Base-by-base conservation (phyloP, 2,329 filamentous ascomycete species). In the Celoporthe dispersa region DNA sequence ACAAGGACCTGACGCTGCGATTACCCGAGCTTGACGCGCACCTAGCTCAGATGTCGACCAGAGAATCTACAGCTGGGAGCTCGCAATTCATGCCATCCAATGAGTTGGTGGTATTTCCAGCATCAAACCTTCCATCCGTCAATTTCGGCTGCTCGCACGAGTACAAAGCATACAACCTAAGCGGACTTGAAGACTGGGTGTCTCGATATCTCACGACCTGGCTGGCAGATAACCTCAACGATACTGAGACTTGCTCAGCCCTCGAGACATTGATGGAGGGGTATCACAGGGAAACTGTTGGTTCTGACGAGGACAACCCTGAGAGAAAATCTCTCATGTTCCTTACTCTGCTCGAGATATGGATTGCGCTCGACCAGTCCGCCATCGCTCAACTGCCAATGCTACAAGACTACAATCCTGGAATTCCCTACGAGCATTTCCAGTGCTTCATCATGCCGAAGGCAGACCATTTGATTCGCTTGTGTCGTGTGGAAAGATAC, bases 341-440 rank as follows among this genome's bases (percentile, higher is more conserved):
- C 2, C 80, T 91, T 0, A 87, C 84, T 0, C 73, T 86, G 0
- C 73, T 88, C 2, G 87, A 90, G 67, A 75, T 91, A 0, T 91
- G 89, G 89, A 75, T 87, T 9, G 85, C 85, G 0, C 83, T 84
- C 41, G 88, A 91, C 71, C 84, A 79, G 65, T 79, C 80, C 1
- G 83, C 84, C 0, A 77, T 80, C 1, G 19, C 68, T 1, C 68
- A 77, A 0, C 78, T 81, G n/a, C 78, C 81, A 0, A 71, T 87
- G 6, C 74, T 91, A 0, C 9, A 7, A 0, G 75, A 86, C 0
- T 91, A 87, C 71, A 75, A 81, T 8, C 80, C 84, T 0, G 82
- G 82, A 4, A 75, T 91, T 0, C 80, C 81, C 0, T 14, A 66
- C 0, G 59, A 73, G 0, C 67, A 85, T 0, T 79, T 87, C 3